These are phyloP conservation scores for Sicyos baderoa DNA, from an alignment of 306 rosid genomes.

Conservation along the genomic window DNA sequence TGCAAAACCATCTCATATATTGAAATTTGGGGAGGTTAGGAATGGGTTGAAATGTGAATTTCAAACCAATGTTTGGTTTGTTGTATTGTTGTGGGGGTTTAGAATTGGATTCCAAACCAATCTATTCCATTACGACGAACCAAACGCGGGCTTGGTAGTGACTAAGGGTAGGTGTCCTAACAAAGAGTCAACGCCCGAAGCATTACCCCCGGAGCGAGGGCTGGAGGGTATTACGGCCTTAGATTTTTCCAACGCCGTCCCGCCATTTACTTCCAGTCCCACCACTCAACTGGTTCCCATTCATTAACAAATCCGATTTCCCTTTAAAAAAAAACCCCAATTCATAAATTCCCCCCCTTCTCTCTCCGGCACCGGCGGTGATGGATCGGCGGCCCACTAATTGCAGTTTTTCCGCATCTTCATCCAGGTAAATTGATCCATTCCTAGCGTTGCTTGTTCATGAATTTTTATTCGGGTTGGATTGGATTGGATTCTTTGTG, in stretches of 20 bases:
- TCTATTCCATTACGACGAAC: too few species aligned
- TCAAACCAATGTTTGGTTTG: too few species aligned
- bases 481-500: neutral
- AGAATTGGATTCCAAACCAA: too few species aligned
- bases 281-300: neutral
- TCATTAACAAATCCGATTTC: neutral
- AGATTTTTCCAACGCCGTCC: slow-evolving; percentile 11
- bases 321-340: neutral
- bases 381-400: neutral
- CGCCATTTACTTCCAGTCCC: neutral
- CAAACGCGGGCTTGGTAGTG: too few species aligned
- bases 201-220: neutral
- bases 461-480: neutral
- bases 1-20: too few species aligned
- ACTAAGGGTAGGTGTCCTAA: neutral
- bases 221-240: neutral
- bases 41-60: too few species aligned
- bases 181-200: neutral
- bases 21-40: too few species aligned
- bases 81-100: too few species aligned
- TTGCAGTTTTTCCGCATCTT: neutral
- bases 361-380: neutral
- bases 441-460: neutral
- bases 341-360: neutral
- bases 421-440: neutral